Conservation (phyloP, 164 flowering plant species). For the Vitis rupestris region DNA sequence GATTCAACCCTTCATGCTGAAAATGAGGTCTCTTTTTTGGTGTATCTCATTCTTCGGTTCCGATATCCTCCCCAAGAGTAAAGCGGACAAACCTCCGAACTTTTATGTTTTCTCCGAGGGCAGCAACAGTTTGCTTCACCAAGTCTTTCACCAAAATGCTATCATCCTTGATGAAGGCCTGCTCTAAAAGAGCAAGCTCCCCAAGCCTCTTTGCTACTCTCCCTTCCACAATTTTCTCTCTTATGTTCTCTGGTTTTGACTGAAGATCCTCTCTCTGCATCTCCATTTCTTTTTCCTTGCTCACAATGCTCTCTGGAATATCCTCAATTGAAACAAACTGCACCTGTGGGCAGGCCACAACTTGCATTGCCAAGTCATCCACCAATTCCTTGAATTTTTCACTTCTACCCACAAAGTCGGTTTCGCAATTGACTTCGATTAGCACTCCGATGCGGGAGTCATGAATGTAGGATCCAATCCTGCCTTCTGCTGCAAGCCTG, state of each 20-base stretch:
- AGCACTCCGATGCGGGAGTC: conserved; percentile 94
- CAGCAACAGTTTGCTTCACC: conserved; percentile 92
- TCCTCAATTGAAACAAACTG: conserved; percentile 80
- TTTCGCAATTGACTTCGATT: conserved; percentile 94
- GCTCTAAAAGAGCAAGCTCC: conserved; percentile 88
- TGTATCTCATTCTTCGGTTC: conserved; percentile 24
- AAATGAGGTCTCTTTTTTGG: neutral
- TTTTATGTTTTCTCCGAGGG: conserved; percentile 89
- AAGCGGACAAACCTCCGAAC: conserved; percentile 81
- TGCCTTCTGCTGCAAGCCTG: conserved; percentile 91
- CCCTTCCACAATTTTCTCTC: conserved; percentile 90
- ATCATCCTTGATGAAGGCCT: conserved; percentile 86
- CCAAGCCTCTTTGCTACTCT: conserved; percentile 91
- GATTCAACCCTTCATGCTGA: neutral
- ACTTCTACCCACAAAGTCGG: conserved; percentile 93
- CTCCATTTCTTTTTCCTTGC: conserved; percentile 79
- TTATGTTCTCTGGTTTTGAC: conserved; percentile 92
- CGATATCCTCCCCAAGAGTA: conserved; percentile 72
- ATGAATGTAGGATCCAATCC: conserved; percentile 91
- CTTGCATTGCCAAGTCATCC: conserved; percentile 98
- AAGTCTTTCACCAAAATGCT: conserved; percentile 77
- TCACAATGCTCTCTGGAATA: conserved; percentile 51
- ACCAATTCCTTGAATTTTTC: conserved; percentile 88
- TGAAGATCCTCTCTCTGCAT: conserved; percentile 93
- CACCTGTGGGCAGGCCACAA: conserved; percentile 88